These are phyloP conservation scores for Plantago lanceolata DNA, from an alignment of 305 asterid species.

Conservation along the genomic window DNA sequence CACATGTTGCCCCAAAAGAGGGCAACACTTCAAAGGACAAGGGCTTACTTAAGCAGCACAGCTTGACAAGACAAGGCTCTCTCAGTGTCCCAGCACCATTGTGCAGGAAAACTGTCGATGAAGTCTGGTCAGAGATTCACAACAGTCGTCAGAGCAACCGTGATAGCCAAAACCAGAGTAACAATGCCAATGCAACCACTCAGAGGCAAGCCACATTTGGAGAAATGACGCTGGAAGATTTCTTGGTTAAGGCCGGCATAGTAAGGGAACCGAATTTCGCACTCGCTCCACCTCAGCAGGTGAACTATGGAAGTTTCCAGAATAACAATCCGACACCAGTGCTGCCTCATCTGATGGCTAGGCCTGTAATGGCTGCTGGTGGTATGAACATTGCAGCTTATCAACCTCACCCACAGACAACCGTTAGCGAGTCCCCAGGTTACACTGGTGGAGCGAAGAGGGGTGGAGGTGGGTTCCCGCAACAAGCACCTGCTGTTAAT, in stretches of 20 bases:
- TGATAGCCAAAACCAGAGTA: conserved; percentile 25
- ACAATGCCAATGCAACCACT: conserved; percentile 27
- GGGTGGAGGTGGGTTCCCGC: conserved; percentile 32
- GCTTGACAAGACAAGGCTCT: conserved; percentile 64
- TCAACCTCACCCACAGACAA: conserved; percentile 35
- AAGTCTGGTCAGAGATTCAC: conserved; percentile 75
- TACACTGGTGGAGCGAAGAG: conserved; percentile 40
- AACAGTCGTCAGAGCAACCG: conserved; percentile 27
- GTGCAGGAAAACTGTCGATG: conserved; percentile 67
- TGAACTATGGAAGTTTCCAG: conserved; percentile 37
- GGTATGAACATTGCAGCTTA: conserved; percentile 21
- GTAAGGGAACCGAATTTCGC: conserved; percentile 45
- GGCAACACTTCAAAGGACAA: conserved; percentile 14
- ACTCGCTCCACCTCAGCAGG: conserved; percentile 38
- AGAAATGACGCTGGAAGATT: conserved; percentile 87
- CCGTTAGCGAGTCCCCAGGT: conserved; percentile 31
- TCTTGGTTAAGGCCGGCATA: conserved; percentile 68
- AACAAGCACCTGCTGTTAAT: conserved; percentile 20
- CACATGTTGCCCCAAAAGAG: conserved; percentile 29
- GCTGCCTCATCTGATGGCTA: conserved; percentile 29
- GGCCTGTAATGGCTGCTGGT: conserved; percentile 36
- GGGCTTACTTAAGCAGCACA: conserved; percentile 39
- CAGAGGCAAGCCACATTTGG: conserved; percentile 60
- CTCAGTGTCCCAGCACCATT: conserved; percentile 57
- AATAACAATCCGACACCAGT: conserved; percentile 26